Conservation (phyloP, 2,329 filamentous ascomycete genomes). For the Phialemonium atrogriseum region DNA sequence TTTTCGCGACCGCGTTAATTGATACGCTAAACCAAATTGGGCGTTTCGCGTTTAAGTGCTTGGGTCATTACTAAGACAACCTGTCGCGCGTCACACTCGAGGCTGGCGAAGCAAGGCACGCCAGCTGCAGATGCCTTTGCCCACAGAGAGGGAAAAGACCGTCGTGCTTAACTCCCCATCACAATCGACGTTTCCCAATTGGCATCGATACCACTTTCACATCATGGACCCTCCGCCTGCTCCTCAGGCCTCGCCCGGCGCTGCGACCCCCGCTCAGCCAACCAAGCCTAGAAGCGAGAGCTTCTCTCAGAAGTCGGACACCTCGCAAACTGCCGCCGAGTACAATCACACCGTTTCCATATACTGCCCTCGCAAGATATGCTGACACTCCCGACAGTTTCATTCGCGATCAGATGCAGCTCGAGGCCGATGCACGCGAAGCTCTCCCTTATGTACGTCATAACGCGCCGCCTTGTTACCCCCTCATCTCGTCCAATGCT, state of each 20-base stretch:
- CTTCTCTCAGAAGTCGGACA: slow-evolving; percentile 52
- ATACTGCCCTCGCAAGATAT: slow-evolving; percentile 1
- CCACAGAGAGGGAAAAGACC: too few relatives aligned
- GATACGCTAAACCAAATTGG: slow-evolving; percentile 1
- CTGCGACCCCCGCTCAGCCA: slow-evolving; percentile 17
- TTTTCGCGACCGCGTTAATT: slow-evolving; percentile 14
- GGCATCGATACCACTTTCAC: slow-evolving; percentile 3
- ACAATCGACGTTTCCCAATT: neutral
- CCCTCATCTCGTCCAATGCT: slow-evolving; percentile 1
- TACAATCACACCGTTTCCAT: slow-evolving; percentile 24
- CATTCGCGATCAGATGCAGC: slow-evolving; percentile 77
- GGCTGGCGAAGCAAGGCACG: too few relatives aligned
- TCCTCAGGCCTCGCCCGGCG: slow-evolving; percentile 10
- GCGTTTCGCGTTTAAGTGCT: slow-evolving; percentile 2
- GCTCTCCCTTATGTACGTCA: slow-evolving; percentile 78
- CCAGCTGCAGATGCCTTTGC: too few relatives aligned
- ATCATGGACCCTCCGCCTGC: slow-evolving; percentile 27
- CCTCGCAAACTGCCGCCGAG: slow-evolving; percentile 68
- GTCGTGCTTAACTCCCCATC: slow-evolving; percentile 1
- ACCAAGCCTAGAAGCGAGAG: slow-evolving; percentile 46
- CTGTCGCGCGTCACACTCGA: too few relatives aligned
- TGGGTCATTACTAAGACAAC: too few relatives aligned
- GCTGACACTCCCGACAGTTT: slow-evolving; percentile 46
- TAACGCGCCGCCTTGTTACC: neutral
- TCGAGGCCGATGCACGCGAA: slow-evolving; percentile 93